Conservation (phyloP, 2,329 filamentous ascomycete genomes). For the Scleromitrula shiraiana region DNA sequence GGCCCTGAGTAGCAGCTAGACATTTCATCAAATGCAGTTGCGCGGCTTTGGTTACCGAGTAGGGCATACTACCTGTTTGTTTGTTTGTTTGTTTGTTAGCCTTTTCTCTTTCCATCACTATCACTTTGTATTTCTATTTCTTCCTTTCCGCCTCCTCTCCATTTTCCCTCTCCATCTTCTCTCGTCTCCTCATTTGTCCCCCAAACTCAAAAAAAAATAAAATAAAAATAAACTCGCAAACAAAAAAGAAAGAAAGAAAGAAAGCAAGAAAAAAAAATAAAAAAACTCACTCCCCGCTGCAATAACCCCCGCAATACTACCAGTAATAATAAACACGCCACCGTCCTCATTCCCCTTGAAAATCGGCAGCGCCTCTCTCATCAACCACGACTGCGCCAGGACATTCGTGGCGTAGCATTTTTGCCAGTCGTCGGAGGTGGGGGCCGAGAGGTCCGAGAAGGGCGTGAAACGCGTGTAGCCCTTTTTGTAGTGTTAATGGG, state of each 20-base stretch:
- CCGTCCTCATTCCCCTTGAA: slow-evolving; percentile 56
- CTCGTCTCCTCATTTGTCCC: too few species aligned
- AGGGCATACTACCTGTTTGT: slow-evolving; percentile 13
- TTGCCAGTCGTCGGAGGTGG: slow-evolving; percentile 23
- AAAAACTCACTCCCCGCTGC: slow-evolving; percentile 7
- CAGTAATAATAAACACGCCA: slow-evolving; percentile 55
- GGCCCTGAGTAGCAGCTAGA: slow-evolving; percentile 52
- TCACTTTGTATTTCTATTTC: too few species aligned
- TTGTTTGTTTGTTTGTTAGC: too few species aligned
- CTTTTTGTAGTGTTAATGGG: slow-evolving; percentile 1
- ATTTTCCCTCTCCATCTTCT: too few species aligned
- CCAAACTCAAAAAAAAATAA: too few species aligned
- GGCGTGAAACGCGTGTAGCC: slow-evolving; percentile 27
- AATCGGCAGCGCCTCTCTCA: slow-evolving; percentile 48
- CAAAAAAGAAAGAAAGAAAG: neutral
- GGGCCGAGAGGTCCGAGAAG: slow-evolving; percentile 19
- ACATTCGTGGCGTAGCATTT: slow-evolving; percentile 55
- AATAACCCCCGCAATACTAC: slow-evolving; percentile 46
- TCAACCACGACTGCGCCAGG: slow-evolving; percentile 43
- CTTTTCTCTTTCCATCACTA: too few species aligned
- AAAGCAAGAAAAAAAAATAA: neutral
- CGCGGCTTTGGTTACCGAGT: slow-evolving; percentile 36
- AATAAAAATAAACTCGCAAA: neutral
- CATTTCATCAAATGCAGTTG: slow-evolving; percentile 58
- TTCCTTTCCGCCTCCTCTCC: too few species aligned